Conservation (phyloP, 139 green algal species). For the Pycnococcus provasolii region DNA sequence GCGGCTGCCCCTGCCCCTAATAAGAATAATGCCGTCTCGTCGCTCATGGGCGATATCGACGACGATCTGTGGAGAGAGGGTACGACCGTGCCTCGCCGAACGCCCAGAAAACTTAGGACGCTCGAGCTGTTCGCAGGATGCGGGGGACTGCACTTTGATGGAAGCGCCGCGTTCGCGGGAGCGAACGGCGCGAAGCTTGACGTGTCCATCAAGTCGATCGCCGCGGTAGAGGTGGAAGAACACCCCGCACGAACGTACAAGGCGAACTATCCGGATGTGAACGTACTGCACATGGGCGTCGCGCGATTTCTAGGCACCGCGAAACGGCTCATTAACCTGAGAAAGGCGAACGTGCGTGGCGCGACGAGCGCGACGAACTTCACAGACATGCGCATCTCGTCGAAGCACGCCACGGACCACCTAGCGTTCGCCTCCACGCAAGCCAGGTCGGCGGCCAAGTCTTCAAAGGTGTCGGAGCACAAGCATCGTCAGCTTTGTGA, state of each 20-base stretch:
- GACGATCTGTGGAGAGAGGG: not conserved
- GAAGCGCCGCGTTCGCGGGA: not conserved
- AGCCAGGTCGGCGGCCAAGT: too few relatives aligned
- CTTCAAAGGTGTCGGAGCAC: too few relatives aligned
- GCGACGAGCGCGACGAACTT: too few relatives aligned
- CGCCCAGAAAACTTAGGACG: not conserved
- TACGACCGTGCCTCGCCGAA: not conserved
- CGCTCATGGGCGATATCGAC: too few relatives aligned
- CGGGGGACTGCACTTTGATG: slow-evolving; percentile 5
- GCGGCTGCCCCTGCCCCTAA: too few relatives aligned
- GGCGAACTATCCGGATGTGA: slow-evolving; percentile 3
- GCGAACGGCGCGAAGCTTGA: not conserved
- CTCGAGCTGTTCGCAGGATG: slow-evolving; percentile 14
- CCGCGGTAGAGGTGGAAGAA: slow-evolving; percentile 3
- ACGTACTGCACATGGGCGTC: slow-evolving; percentile 5
- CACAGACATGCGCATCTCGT: too few relatives aligned
- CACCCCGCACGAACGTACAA: slow-evolving; percentile 2
- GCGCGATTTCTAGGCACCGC: slow-evolving; percentile 6
- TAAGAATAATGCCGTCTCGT: too few relatives aligned
- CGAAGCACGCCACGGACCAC: too few relatives aligned
- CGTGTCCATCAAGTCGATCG: slow-evolving; percentile 2
- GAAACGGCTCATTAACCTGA: not conserved
- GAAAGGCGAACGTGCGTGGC: too few relatives aligned
- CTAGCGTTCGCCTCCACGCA: too few relatives aligned
- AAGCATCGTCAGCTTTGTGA: too few relatives aligned